phyloP scores from a whole-genome alignment of 805 yeast genomes.

The Danielia oregonensis region DNA sequence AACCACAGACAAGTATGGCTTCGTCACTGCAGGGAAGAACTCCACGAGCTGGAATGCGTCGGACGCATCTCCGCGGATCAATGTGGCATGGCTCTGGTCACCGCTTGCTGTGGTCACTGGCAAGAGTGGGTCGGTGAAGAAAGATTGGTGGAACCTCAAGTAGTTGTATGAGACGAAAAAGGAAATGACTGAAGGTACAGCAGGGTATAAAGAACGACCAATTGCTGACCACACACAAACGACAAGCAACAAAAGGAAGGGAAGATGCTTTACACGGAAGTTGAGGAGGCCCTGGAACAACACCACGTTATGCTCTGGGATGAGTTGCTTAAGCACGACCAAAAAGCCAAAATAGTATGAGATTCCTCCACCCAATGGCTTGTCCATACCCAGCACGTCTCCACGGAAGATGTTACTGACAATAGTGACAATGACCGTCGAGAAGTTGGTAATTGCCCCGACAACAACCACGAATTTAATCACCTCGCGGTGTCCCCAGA shows the following conservation, averaged over 20 bases:
- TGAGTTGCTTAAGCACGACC: slow-evolving; percentile 54
- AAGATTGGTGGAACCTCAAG: slow-evolving; percentile 69
- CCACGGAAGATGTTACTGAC: slow-evolving; percentile 32
- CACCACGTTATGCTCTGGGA: slow-evolving; percentile 54
- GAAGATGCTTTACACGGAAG: slow-evolving; percentile 59
- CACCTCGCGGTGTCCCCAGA: slow-evolving; percentile 51
- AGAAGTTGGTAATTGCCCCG: slow-evolving; percentile 53
- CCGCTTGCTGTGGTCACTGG: slow-evolving; percentile 39
- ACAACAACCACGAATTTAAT: slow-evolving; percentile 48
- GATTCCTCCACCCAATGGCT: slow-evolving; percentile 51
- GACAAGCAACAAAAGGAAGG: slow-evolving; percentile 41
- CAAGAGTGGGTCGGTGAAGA: slow-evolving; percentile 51
- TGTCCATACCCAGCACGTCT: slow-evolving; percentile 35
- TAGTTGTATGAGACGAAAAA: slow-evolving; percentile 74
- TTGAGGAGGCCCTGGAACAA: slow-evolving; percentile 43
- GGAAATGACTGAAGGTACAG: slow-evolving; percentile 52
- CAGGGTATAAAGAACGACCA: slow-evolving; percentile 41
- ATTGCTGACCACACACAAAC: slow-evolving; percentile 34
- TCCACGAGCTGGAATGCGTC: slow-evolving; percentile 81
- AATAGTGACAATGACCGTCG: slow-evolving; percentile 43
- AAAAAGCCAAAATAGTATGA: slow-evolving; percentile 51
- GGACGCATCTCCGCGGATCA: slow-evolving; percentile 75
- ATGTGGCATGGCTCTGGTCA: slow-evolving; percentile 20
- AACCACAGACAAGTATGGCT: slow-evolving; percentile 49
- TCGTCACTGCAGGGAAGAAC: slow-evolving; percentile 71